Percentiles rank a stretch among this genome's conserved stretches.
These are phyloP conservation scores for Cylindricascospora bacillispora DNA, from an alignment of 1,139 yeast genomes.

Conservation along the genomic window DNA sequence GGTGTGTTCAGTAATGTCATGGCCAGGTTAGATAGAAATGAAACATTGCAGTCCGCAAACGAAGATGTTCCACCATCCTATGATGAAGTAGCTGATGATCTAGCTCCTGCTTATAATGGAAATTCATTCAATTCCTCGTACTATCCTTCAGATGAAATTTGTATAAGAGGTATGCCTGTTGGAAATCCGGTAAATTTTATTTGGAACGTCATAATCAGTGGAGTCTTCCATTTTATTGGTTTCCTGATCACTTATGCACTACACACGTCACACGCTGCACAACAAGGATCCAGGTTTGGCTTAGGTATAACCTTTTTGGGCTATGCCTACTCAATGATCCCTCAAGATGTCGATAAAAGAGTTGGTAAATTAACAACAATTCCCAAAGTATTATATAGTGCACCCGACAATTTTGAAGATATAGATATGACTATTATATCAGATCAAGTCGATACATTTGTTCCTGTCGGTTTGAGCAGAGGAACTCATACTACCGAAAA, in stretches of 20 bases:
- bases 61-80: constrained; percentile 75
- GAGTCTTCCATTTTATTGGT: constrained; percentile 91
- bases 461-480: constrained; percentile 26
- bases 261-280: constrained; percentile 95
- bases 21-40: constrained; percentile 57
- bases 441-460: constrained; percentile 32
- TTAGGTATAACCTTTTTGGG: constrained; percentile 74
- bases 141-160: constrained; percentile 54
- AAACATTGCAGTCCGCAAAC: constrained; percentile 11
- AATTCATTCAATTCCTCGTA: constrained; percentile 66
- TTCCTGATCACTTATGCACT: constrained; percentile 77
- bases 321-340: constrained; percentile 62
- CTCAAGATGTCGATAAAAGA: constrained; percentile 31
- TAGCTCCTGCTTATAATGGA: constrained; percentile 96
- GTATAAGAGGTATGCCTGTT: constrained; percentile 90
- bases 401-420: constrained; percentile 46
- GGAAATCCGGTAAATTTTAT: constrained; percentile 76
- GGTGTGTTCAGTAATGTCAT: constrained; percentile 87
- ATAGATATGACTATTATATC: constrained; percentile 20
- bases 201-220: constrained; percentile 82
- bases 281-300: constrained; percentile 89
- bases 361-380: constrained; percentile 25
- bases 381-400: constrained; percentile 32
- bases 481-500: constrained; percentile 19
- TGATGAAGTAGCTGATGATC: constrained; percentile 90